Percentiles rank a stretch among this genome's conserved stretches.
Evolutionary conservation across 495 filamentous ascomycete species (phyloP).

Genomic region (Venustampulla echinocandica): DNA sequence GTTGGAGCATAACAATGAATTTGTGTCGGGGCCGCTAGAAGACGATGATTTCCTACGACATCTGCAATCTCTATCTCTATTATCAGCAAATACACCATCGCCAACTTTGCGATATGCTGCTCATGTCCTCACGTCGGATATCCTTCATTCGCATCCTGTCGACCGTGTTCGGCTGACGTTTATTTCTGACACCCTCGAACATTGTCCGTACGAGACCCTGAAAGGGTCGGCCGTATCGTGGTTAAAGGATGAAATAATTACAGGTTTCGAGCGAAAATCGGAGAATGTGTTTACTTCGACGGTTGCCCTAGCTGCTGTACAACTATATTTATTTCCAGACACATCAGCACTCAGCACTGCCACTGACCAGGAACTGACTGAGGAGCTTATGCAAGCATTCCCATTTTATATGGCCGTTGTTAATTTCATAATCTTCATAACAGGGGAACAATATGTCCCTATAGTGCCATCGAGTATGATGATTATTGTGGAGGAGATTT

Average conservation of each 20-base stretch:
- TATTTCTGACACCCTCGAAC: constrained; percentile 70
- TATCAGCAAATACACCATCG: constrained; percentile 60
- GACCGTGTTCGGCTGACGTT: constrained; percentile 62
- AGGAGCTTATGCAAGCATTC: constrained; percentile 34
- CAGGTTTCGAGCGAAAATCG: constrained; percentile 25
- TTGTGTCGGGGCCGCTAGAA: constrained; percentile 23
- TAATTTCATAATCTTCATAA: constrained; percentile 44
- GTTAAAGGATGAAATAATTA: constrained; percentile 76
- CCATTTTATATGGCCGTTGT: constrained; percentile 39
- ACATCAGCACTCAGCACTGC: constrained; percentile 18
- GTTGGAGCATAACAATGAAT: constrained; percentile 33
- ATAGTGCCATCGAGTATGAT: constrained; percentile 20
- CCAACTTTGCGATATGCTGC: constrained; percentile 63
- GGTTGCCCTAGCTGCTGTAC: constrained; percentile 36
- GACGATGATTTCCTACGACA: constrained; percentile 42
- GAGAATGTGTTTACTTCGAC: constrained; percentile 52
- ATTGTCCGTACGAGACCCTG: constrained; percentile 66
- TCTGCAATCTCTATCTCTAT: constrained; percentile 52
- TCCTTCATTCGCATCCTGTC: constrained; percentile 71
- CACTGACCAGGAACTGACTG: constrained; percentile 26
- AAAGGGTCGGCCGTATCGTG: constrained; percentile 78
- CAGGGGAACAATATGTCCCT: constrained; percentile 12
- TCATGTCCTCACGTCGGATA: constrained; percentile 58
- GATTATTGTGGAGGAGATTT: constrained; percentile 22
- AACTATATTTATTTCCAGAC: constrained; percentile 41